Conservation (phyloP, 2,329 filamentous ascomycete species). For the Colletotrichum navitas region DNA sequence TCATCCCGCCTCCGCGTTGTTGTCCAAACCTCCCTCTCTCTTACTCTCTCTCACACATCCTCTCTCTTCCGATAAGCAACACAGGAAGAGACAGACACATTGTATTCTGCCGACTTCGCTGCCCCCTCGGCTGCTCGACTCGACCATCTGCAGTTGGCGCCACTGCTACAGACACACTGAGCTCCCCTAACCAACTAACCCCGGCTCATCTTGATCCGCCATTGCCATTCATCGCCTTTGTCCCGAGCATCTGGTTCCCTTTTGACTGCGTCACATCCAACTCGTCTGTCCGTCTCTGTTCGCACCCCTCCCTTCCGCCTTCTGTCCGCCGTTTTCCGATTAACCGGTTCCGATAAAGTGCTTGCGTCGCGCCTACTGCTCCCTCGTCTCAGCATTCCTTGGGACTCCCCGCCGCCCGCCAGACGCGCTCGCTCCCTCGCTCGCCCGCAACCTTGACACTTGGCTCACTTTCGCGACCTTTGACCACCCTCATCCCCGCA, state of each 20-base stretch:
- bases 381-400: conserved; percentile 36
- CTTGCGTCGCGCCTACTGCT: conserved; percentile 25
- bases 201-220: conserved; percentile 34
- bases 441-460: conserved; percentile 2
- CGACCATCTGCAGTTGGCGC: conserved; percentile 25
- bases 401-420: conserved; percentile 10
- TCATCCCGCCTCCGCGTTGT: neutral
- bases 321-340: conserved; percentile 6
- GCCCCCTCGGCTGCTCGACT: conserved; percentile 3
- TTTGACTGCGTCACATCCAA: conserved; percentile 37
- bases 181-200: conserved; percentile 15
- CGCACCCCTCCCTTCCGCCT: conserved; percentile 23
- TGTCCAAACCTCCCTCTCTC: neutral
- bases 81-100: neutral
- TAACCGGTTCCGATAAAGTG: conserved; percentile 15
- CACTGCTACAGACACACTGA: conserved; percentile 33
- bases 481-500: conserved; percentile 26
- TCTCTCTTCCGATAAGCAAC: neutral
- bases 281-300: neutral
- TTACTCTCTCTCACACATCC: neutral
- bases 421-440: conserved; percentile 24
- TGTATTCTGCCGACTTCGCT: conserved; percentile 8
- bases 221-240: conserved; percentile 34
- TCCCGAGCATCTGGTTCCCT: conserved; percentile 38
- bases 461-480: conserved; percentile 17